phyloP scores from a whole-genome alignment of 192 early-diverging fungal species.

The Coemansia guatemalensis region DNA sequence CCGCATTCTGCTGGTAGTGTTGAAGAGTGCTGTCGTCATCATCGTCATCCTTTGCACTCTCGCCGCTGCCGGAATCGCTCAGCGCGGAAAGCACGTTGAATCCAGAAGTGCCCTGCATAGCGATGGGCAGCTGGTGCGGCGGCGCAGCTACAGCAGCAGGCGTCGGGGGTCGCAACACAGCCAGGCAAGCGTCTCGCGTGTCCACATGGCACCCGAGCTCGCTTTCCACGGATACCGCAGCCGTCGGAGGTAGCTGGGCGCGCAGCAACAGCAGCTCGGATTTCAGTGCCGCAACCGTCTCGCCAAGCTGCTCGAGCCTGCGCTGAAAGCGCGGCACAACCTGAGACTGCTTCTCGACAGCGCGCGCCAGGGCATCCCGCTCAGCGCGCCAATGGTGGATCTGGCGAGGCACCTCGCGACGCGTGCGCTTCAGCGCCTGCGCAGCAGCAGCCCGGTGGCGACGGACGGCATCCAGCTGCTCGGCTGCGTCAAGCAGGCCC shows the following conservation, averaged over 20 bases:
- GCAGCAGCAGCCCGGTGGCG: neutral
- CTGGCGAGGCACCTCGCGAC: slow-evolving; percentile 20
- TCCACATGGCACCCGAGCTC: neutral
- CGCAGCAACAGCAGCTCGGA: slow-evolving; percentile 4
- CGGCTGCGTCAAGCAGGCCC: slow-evolving; percentile 3
- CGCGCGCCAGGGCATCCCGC: slow-evolving; percentile 19
- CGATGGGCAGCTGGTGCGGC: no score
- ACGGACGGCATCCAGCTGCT: slow-evolving; percentile 2
- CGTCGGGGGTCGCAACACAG: neutral
- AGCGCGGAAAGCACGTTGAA: slow-evolving; percentile 9
- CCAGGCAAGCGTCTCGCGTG: neutral
- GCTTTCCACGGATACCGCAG: neutral
- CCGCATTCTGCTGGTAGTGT: no score
- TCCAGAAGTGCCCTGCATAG: neutral
- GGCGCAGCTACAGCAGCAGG: no score
- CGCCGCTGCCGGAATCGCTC: neutral
- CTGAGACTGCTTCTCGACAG: slow-evolving; percentile 3
- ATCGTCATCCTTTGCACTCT: neutral
- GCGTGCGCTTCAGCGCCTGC: slow-evolving; percentile 17
- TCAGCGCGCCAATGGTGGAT: slow-evolving; percentile 26
- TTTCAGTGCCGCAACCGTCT: slow-evolving; percentile 2
- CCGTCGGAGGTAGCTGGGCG: neutral
- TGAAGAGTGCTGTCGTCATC: neutral
- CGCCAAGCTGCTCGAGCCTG: slow-evolving; percentile 14
- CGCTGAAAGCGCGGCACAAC: slow-evolving; percentile 8